Base-by-base conservation (phyloP, 352 stramenopile species). In the Sclerospora graminicola region DNA sequence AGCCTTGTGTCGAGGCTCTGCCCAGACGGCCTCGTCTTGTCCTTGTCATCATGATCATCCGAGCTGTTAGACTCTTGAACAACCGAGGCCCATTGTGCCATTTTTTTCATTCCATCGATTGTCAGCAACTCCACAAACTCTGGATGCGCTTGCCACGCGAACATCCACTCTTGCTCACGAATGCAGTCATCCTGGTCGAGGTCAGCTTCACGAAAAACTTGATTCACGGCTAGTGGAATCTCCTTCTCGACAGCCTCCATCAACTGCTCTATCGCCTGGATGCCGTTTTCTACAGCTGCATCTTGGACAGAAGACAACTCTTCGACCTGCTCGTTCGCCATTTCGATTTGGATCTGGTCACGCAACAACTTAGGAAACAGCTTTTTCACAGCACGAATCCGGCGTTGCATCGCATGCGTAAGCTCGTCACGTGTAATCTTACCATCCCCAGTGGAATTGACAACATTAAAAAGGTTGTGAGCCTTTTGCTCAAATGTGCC, bases 71-170 rank as follows among this genome's bases (percentile, higher is more conserved):
- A 14, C 1, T 63, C 53, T 41, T 63, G 59, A 3, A 85, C 73
- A 15, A 85, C 69, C 0, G 73, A 81, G 8, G 75, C 75, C 75
- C 75, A 85, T 41, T 87, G 73, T 18, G 73, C 70, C 39, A 90
- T 74, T 44, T 90, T 90, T 43, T 84, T 84, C 75, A 90, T 84
- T 11, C 75, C 79, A 36, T 90, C 79, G 38, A 90, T 84, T 0
- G 79, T 88, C 64, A 90, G 63, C 32, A 90, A 57, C 49, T 90
- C 79, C 5, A 90, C 75, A 21, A 90, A 83, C 45, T 90, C 79
- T 1, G 79, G 79, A 35, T 88, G 79, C 2, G 69, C 48, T 38
- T 85, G 75, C 75, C 75, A 87, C 32, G 73, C 69, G 21, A 84
- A 82, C n/a, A 89, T 51, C 79, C 79, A 90, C 51, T 90, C 79